A percentile compares a stretch with the other conserved stretches of the same genome.
Evolutionary conservation across 2,329 filamentous ascomycete species (phyloP).

Genomic region (Beauveria scarabaeidicola): DNA sequence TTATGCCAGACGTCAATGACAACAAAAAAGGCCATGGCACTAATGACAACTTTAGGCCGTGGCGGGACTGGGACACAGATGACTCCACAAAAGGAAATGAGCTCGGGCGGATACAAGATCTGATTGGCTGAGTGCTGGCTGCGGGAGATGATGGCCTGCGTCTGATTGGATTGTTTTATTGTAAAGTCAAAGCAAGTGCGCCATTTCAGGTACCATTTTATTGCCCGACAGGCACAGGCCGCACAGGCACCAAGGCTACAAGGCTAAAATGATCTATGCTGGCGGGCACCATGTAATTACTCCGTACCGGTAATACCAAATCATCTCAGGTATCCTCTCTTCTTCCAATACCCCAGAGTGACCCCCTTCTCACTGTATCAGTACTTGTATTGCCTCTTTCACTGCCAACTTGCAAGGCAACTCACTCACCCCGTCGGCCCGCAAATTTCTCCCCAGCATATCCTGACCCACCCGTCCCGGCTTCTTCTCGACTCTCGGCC

Average conservation of each 20-base stretch:
- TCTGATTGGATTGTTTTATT: constrained; percentile 8
- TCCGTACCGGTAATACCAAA: not conserved
- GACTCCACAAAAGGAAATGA: not conserved
- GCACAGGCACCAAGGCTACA: not conserved
- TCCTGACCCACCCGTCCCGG: not conserved
- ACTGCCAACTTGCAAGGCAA: not conserved
- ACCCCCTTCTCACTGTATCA: not conserved
- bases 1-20: not conserved
- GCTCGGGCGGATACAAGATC: not conserved
- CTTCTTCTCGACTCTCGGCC: not conserved
- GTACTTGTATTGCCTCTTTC: not conserved
- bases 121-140: not conserved
- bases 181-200: not conserved
- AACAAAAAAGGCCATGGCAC: not conserved
- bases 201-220: constrained; percentile 6
- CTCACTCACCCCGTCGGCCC: not conserved
- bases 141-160: constrained; percentile 9
- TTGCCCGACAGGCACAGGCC: not conserved
- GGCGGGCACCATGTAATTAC: not conserved
- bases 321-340: not conserved
- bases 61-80: not conserved
- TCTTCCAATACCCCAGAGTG: not conserved
- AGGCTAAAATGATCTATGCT: not conserved
- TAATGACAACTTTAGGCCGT: not conserved
- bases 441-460: not conserved